Conservation (phyloP, 495 filamentous ascomycete genomes). For the Cercophora newfieldiana region DNA sequence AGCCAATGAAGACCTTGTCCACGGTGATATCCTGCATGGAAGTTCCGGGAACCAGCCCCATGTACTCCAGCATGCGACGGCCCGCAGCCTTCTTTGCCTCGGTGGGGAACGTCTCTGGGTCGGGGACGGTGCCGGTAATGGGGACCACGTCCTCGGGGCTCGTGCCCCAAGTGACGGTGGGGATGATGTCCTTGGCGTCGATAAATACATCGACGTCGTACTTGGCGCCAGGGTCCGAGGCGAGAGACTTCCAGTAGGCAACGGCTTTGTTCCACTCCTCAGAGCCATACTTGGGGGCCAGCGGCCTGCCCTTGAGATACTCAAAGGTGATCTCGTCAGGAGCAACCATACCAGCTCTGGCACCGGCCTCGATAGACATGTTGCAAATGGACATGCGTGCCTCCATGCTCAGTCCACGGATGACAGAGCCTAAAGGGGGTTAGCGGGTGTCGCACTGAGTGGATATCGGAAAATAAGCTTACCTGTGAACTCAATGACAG, state of each 20-base stretch:
- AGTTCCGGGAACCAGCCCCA: constrained; percentile 84
- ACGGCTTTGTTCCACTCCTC: constrained; percentile 88
- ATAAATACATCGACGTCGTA: constrained; percentile 87
- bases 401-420: constrained; percentile 88
- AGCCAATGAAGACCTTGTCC: constrained; percentile 98
- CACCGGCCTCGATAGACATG: constrained; percentile 99
- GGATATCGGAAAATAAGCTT: background rate
- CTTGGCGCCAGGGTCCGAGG: constrained; percentile 78
- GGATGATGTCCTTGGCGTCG: constrained; percentile 86
- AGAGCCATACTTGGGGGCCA: constrained; percentile 80
- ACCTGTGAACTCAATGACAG: constrained; percentile 93
- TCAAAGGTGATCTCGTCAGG: constrained; percentile 93
- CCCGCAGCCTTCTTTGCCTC: constrained; percentile 75
- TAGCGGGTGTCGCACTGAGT: background rate
- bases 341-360: constrained; percentile 93
- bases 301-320: constrained; percentile 85
- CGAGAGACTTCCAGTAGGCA: constrained; percentile 84
- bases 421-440: constrained; percentile 63
- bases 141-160: constrained; percentile 94
- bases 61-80: constrained; percentile 85
- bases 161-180: constrained; percentile 96
- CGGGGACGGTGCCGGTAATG: constrained; percentile 85
- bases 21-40: constrained; percentile 86
- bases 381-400: constrained; percentile 99
- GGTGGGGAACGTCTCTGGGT: constrained; percentile 81